phyloP scores from a whole-genome alignment of 2,329 filamentous ascomycete species.

The Botrytis elliptica region DNA sequence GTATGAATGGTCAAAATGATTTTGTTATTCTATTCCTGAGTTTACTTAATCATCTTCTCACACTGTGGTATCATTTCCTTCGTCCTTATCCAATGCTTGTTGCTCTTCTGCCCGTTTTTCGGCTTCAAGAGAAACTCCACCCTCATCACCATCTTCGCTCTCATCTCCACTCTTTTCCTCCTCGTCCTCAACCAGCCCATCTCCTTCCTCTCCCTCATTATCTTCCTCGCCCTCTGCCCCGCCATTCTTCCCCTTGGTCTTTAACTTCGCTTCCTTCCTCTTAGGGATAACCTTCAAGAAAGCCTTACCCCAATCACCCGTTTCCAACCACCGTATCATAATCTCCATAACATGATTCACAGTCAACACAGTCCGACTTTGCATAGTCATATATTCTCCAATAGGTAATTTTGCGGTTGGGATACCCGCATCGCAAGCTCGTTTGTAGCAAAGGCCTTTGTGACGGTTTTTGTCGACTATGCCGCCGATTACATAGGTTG shows the following conservation, averaged over 20 bases:
- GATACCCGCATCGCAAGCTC: constrained; percentile 71
- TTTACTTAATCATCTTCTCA: neutral
- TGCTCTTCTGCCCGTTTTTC: neutral
- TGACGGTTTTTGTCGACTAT: constrained; percentile 95
- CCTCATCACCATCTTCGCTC: constrained; percentile 13
- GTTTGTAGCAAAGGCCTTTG: constrained; percentile 88
- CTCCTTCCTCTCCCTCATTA: constrained; percentile 16
- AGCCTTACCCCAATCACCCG: constrained; percentile 85
- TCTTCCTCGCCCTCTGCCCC: constrained; percentile 32
- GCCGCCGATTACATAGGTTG: constrained; percentile 89
- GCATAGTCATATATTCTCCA: constrained; percentile 91
- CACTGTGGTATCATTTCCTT: neutral
- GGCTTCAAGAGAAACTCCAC: neutral
- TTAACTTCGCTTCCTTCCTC: constrained; percentile 78
- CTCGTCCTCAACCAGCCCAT: neutral
- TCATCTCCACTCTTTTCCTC: neutral
- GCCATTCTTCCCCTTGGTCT: constrained; percentile 36
- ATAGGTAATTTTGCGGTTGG: constrained; percentile 91
- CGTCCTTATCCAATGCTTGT: neutral
- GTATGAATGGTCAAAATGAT: neutral
- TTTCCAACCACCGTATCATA: constrained; percentile 89
- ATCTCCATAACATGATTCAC: constrained; percentile 98
- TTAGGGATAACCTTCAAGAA: constrained; percentile 88
- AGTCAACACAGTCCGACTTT: constrained; percentile 78
- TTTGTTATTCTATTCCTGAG: neutral